Evolutionary conservation across 2,329 filamentous ascomycete species (phyloP).

Genomic region (Helminthosporium solani): DNA sequence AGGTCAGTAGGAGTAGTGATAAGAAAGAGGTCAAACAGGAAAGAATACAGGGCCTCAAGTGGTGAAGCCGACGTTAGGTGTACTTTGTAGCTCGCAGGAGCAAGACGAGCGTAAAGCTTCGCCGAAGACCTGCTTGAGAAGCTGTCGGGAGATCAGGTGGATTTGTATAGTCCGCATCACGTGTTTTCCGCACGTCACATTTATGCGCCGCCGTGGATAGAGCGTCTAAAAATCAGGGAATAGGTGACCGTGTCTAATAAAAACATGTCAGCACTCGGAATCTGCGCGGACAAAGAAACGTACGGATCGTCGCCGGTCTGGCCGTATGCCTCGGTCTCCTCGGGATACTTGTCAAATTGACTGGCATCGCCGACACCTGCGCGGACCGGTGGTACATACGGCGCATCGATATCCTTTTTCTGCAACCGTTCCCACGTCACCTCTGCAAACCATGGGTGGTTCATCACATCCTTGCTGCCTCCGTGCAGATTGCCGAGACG

Average conservation of each 20-base stretch:
- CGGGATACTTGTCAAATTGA: constrained; percentile 96
- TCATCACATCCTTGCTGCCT: constrained; percentile 89
- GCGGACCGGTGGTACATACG: constrained; percentile 93
- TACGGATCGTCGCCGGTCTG: constrained; percentile 78
- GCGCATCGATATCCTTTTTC: constrained; percentile 96
- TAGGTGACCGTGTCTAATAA: constrained; percentile 21
- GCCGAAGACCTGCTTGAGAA: background rate
- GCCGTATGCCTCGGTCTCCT: constrained; percentile 93
- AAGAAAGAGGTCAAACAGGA: background rate
- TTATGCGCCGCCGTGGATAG: background rate
- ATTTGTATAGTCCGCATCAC: background rate
- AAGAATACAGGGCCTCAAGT: constrained; percentile 1
- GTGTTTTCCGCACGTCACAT: background rate
- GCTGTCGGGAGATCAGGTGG: background rate
- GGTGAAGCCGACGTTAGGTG: background rate
- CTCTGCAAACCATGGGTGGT: constrained; percentile 93
- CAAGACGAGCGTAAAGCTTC: background rate
- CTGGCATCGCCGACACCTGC: constrained; percentile 93
- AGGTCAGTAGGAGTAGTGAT: background rate
- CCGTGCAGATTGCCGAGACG: constrained; percentile 90
- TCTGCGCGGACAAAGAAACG: constrained; percentile 46
- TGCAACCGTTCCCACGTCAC: constrained; percentile 95
- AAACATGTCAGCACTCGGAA: constrained; percentile 1
- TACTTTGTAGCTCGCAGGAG: background rate
- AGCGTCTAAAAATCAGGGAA: constrained; percentile 22